phyloP scores from a whole-genome alignment of 1,284 basidiomycete genomes.

The Papiliotrema laurentii region DNA sequence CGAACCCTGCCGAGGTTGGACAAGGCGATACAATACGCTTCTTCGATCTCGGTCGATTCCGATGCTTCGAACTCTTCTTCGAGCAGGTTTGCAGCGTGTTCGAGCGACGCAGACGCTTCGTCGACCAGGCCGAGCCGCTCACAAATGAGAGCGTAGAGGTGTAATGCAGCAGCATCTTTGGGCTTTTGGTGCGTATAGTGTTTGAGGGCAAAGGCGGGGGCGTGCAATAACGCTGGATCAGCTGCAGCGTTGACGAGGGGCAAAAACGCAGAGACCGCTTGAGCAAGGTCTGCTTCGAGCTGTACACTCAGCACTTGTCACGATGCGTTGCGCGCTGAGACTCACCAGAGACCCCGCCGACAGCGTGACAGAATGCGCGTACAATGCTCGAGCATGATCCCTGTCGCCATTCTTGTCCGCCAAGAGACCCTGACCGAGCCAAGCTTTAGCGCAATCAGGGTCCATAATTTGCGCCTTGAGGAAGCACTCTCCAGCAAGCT shows the following conservation, averaged over 20 bases:
- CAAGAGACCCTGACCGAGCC: conserved; percentile 88
- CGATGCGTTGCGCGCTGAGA: conserved; percentile 10
- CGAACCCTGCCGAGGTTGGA: conserved; percentile 74
- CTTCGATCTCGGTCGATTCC: conserved; percentile 72
- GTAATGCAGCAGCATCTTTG: conserved; percentile 67
- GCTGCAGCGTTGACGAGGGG: conserved; percentile 12
- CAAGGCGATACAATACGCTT: conserved; percentile 75
- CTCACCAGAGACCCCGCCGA: conserved; percentile 62
- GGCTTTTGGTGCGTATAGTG: conserved; percentile 69
- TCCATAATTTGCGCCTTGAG: conserved; percentile 84
- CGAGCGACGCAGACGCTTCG: conserved; percentile 61
- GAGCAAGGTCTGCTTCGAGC: conserved; percentile 81
- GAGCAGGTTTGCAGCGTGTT: conserved; percentile 60
- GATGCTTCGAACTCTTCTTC: conserved; percentile 83
- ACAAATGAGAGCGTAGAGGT: conserved; percentile 79
- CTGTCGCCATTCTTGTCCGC: conserved; percentile 63
- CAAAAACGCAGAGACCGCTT: conserved; percentile 57
- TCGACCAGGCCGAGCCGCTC: conserved; percentile 74
- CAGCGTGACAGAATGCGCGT: conserved; percentile 77
- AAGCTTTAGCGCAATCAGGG: conserved; percentile 83
- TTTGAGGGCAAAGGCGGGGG: conserved; percentile 70
- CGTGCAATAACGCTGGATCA: conserved; percentile 53
- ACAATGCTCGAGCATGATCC: conserved; percentile 63
- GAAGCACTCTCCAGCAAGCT: conserved; percentile 82
- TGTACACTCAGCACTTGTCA: conserved; percentile 45